Percentiles rank a stretch among this genome's conserved stretches.
Conservation (phyloP, 148 eudicot species). For the Camellia lanceoleosa region DNA sequence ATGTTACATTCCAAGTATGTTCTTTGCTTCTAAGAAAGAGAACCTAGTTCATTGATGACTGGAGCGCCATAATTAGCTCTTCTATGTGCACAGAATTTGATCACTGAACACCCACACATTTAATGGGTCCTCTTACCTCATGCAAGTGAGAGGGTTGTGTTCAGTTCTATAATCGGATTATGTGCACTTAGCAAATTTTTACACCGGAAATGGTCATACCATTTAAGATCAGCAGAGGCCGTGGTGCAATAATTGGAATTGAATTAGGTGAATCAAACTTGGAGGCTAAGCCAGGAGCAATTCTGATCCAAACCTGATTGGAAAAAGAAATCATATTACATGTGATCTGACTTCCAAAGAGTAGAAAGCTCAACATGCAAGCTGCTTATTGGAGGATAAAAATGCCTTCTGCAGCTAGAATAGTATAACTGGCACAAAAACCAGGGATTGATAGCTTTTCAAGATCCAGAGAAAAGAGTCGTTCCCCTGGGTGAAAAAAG, state of each 20-base stretch:
- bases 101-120: too few species aligned
- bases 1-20: background rate
- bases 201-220: constrained; percentile 33
- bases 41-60: background rate
- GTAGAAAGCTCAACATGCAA: background rate
- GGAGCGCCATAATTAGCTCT: background rate
- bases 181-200: too few species aligned
- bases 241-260: constrained; percentile 75
- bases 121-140: too few species aligned
- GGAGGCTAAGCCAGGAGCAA: constrained; percentile 83
- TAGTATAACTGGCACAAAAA: background rate
- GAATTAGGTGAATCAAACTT: constrained; percentile 84
- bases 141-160: too few species aligned
- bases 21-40: background rate
- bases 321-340: background rate
- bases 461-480: too few species aligned
- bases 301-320: constrained; percentile 83
- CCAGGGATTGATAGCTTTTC: too few species aligned
- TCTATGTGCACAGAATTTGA: too few species aligned
- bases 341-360: background rate
- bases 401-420: background rate
- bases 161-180: too few species aligned
- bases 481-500: too few species aligned
- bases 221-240: constrained; percentile 79
- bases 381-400: background rate